Evolutionary conservation across 306 rosid genomes (phyloP).

Genomic region (Medicago arabica): DNA sequence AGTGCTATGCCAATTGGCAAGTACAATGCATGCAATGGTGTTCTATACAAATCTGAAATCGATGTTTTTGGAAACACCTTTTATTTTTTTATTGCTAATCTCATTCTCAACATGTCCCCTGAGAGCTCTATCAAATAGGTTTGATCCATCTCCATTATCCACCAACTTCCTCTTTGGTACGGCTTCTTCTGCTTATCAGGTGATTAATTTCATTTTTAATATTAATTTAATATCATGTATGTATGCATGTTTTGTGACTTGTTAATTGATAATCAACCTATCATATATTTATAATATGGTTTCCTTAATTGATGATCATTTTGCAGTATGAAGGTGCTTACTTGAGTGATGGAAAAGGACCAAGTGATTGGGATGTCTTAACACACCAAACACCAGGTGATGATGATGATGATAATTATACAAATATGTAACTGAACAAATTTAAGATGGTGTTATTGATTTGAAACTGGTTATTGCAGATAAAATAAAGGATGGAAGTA

Average conservation of each 20-base stretch:
- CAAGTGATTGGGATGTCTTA: slow-evolving; percentile 63
- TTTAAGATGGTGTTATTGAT: neutral
- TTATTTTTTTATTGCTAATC: neutral
- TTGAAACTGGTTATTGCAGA: slow-evolving; percentile 37
- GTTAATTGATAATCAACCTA: neutral
- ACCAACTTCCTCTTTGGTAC: slow-evolving; percentile 42
- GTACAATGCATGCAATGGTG: slow-evolving; percentile 19
- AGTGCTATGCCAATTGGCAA: neutral
- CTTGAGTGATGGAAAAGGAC: slow-evolving; percentile 68
- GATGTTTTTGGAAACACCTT: neutral
- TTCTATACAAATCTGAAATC: neutral
- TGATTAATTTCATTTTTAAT: neutral
- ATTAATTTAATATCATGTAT: neutral
- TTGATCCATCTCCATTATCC: slow-evolving; percentile 22
- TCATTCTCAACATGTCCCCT: neutral
- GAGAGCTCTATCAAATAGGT: slow-evolving; percentile 10
- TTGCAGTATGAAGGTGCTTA: slow-evolving; percentile 70
- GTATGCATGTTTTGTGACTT: neutral
- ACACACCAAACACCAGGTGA: slow-evolving; percentile 55
- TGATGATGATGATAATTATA: too few relatives aligned
- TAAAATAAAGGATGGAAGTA: slow-evolving; percentile 52
- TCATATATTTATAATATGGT: neutral
- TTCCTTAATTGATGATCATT: neutral
- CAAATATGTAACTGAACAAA: too few relatives aligned
- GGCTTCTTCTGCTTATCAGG: slow-evolving; percentile 47